Evolutionary conservation across 495 filamentous ascomycete genomes (phyloP), one percentile per base, ranked within the genome.

Genomic region (Tuber indicum): DNA sequence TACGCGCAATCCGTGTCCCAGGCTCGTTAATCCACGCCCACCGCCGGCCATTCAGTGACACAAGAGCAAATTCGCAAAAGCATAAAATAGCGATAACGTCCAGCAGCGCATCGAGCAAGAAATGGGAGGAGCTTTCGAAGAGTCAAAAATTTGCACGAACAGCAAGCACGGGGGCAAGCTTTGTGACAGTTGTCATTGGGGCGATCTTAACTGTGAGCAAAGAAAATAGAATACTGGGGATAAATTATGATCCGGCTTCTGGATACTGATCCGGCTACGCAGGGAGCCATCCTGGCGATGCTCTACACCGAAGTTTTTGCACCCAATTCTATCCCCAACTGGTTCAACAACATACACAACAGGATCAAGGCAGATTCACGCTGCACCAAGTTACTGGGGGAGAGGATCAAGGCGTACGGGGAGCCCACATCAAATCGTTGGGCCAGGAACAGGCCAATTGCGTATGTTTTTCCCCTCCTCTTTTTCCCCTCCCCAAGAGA

Each of bases 131-230:
- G 43, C 88, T 99, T 46, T 92, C 89, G 19, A 84, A 85, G 0
- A 83, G 86, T 72, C 94, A 98, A 84, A 98, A 98, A 83, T 90
- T 90, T 10, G 91, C 91, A 72, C 90, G 96, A 66, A 92, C 95
- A 41, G 93, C 93, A 17, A 94, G 97, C 84, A 96, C 98, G 80
- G 90, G 92, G 19, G 91, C 96, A 84, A 98, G 97, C 86, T 89
- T 97, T 45, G 87, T 90, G 75, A 84, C 97, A 52, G 89, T 98
- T 3, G 73, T 95, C 12, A 86, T 91, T 8, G 96, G 96, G 49
- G 84, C 93, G 36, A 87, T 90, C 21, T 83, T 94, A 75, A 97
- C 94, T 58, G 93, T 94, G 85, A 52, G 87, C 23, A 23, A 23
- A 49, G 14, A 42, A 69, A 72, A 44, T 14, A 45, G 36, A 74